Base-by-base conservation (phyloP, 371 early-diverging fungal genomes). In the Dinochytrium kinnereticum region DNA sequence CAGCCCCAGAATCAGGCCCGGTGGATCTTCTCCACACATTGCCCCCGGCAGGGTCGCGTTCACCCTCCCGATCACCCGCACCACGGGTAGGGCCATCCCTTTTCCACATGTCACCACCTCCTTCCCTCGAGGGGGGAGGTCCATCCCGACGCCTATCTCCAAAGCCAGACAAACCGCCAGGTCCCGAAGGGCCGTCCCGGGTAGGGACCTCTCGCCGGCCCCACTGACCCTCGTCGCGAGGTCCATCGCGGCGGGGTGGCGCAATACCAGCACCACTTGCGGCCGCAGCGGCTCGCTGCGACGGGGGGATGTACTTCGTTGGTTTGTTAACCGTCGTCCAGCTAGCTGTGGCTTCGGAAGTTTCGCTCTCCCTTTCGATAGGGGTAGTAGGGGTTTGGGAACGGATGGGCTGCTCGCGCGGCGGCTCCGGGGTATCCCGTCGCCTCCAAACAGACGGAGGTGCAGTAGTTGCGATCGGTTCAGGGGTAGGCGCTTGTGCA, bases 281-380 rank as follows among this genome's bases (percentile, higher is more conserved):
- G 24, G 37, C 59, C 26, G 13, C 49, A 59, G 33, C 17, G 26
- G 26, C 10, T 19, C 64, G 61, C 21, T 57, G 39, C 1, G 34
- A 26, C 17, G 74, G 74, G 28, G 74, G 74, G 26, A 74, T 69
- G 51, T 69, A 74, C 51, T 69, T 74, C 28, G 67, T 57, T 24
- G 40, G 40, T 2, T 59, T 30, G 50, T 39, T 59, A 36, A 19
- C 59, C 15, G 51, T 64, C n/a, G 68, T 31, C 30, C 53, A 38
- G 30, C 49, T 24, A 55, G 51, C 36, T 31, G 38, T 24, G 0
- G 73, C 37, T 2, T n/a, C 67, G 51, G 67, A 37, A n/a, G 37
- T 61, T 50, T 30, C 44, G 19, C 34, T 3, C 57, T 70, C 31
- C 31, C 1, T 59, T 59, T 53, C 55, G 55, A 17, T 34, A 7